Percentiles rank a stretch among this genome's conserved stretches.
Conservation (phyloP, 2,329 filamentous ascomycete genomes). For the Alternaria metachromatica region DNA sequence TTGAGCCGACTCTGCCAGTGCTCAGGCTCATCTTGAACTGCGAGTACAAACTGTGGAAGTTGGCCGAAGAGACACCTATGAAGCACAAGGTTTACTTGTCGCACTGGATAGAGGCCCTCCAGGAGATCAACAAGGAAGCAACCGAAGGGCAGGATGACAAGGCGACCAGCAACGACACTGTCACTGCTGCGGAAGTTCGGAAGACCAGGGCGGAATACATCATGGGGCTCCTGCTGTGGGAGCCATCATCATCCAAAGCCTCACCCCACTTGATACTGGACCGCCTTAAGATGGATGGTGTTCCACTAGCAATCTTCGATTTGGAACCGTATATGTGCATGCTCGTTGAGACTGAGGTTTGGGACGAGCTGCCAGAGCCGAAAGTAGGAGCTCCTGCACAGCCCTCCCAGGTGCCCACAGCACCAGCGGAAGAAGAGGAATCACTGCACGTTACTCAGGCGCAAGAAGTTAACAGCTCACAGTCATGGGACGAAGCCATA, state of each 20-base stretch:
- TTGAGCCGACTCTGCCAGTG: constrained; percentile 24
- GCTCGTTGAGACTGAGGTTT: constrained; percentile 47
- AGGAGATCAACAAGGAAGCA: constrained; percentile 17
- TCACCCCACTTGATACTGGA: constrained; percentile 27
- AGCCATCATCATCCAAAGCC: neutral
- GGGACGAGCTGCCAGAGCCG: constrained; percentile 32
- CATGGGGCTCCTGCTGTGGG: constrained; percentile 29
- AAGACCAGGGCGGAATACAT: constrained; percentile 33
- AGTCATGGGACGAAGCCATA: constrained; percentile 33
- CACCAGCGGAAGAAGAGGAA: neutral
- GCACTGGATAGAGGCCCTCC: constrained; percentile 50
- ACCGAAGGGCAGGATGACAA: neutral
- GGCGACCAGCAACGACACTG: neutral
- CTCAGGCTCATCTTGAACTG: constrained; percentile 43
- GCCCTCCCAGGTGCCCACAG: neutral
- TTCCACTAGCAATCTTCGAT: constrained; percentile 26
- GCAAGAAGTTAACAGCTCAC: neutral
- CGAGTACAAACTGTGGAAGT: constrained; percentile 45
- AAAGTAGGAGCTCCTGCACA: constrained; percentile 1
- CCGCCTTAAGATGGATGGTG: constrained; percentile 13
- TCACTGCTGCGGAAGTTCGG: constrained; percentile 26
- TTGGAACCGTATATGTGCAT: constrained; percentile 41
- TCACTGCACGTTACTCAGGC: neutral
- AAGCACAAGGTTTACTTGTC: constrained; percentile 48
- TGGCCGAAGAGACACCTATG: constrained; percentile 39